Conservation (phyloP, 164 flowering plant species). For the Taxillus chinensis region DNA sequence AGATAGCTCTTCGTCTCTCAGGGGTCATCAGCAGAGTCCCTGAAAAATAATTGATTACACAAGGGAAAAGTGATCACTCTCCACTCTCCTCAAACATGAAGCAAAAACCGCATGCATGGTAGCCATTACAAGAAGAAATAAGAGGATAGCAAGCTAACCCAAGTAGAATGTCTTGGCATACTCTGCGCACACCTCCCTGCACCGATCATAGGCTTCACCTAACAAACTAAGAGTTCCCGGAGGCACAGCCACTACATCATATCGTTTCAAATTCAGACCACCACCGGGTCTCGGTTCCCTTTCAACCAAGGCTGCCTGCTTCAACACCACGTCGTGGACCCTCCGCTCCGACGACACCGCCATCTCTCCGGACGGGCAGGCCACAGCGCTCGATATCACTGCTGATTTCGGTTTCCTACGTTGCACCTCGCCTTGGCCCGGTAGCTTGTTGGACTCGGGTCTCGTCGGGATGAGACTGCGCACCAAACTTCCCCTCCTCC, state of each 20-base stretch:
- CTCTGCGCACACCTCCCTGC: conserved; percentile 88
- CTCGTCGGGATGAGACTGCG: no score
- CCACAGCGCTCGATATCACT: conserved; percentile 36
- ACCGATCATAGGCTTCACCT: conserved; percentile 75
- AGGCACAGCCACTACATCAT: conserved; percentile 2
- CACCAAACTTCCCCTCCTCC: background rate
- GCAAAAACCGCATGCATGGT: no score
- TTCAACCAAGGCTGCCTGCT: conserved; percentile 78
- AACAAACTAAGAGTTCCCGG: conserved; percentile 49
- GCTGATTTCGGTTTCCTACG: conserved; percentile 9
- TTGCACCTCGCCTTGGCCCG: no score
- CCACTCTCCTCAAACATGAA: no score
- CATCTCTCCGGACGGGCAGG: conserved; percentile 44
- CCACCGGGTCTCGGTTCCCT: conserved; percentile 23
- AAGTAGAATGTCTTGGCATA: conserved; percentile 92
- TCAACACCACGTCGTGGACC: conserved; percentile 76
- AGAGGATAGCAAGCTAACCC: conserved; percentile 33
- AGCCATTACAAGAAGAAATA: background rate
- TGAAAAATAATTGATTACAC: conserved; percentile 15
- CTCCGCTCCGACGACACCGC: conserved; percentile 50
- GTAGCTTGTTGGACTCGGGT: no score
- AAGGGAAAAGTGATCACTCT: no score
- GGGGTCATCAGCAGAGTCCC: conserved; percentile 89
- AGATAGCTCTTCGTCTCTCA: conserved; percentile 69
- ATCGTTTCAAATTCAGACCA: conserved; percentile 40